Conservation (phyloP, 2,329 filamentous ascomycete species). For the Colletotrichum tropicale region DNA sequence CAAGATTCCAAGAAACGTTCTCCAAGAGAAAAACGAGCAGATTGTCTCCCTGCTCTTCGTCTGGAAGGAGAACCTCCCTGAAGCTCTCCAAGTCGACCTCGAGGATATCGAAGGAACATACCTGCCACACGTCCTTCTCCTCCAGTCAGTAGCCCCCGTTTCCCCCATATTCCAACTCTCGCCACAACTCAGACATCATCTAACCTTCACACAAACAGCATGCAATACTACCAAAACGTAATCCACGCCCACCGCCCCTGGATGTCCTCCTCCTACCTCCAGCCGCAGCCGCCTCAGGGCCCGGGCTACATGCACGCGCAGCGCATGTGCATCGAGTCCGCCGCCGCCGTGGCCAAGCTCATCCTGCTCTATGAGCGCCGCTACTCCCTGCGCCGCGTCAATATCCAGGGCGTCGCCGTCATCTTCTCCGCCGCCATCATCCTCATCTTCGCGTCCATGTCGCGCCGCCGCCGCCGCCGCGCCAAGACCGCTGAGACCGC, state of each 20-base stretch:
- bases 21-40: slow-evolving; percentile 24
- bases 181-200: too few species aligned
- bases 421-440: slow-evolving; percentile 23
- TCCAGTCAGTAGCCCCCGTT: slow-evolving; percentile 21
- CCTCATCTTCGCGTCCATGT: slow-evolving; percentile 23
- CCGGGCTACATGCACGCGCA: slow-evolving; percentile 26
- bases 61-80: slow-evolving; percentile 24
- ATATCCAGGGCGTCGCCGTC: slow-evolving; percentile 26
- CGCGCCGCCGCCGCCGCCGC: neutral
- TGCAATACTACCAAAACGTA: slow-evolving; percentile 30
- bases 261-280: slow-evolving; percentile 27
- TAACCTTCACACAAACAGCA: slow-evolving; percentile 13
- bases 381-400: slow-evolving; percentile 23
- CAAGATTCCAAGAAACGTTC: slow-evolving; percentile 2
- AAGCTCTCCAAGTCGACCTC: slow-evolving; percentile 21
- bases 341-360: slow-evolving; percentile 22
- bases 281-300: slow-evolving; percentile 22
- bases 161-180: neutral
- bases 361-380: slow-evolving; percentile 21
- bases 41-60: slow-evolving; percentile 13
- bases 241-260: slow-evolving; percentile 29
- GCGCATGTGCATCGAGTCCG: slow-evolving; percentile 25
- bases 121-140: slow-evolving; percentile 27
- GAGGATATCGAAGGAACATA: slow-evolving; percentile 17
- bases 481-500: slow-evolving; percentile 7